Evolutionary conservation across 805 yeast genomes (phyloP), one percentile per base, ranked within the genome.

Genomic region (Candida awuae): DNA sequence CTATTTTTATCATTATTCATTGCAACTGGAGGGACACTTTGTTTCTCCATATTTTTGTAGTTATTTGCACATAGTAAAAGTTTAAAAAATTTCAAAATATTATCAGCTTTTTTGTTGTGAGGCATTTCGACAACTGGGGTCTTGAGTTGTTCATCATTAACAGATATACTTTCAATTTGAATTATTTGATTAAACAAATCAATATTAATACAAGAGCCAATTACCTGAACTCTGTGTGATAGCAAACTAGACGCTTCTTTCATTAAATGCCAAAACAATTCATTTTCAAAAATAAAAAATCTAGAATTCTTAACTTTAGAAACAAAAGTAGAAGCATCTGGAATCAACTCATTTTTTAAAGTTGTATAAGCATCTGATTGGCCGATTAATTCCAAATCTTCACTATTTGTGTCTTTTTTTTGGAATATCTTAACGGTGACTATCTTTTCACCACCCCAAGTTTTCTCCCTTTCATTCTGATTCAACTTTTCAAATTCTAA

Each of bases 241-340:
- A 80, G 70, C 42, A 90, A 63, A 6, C 68, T 55, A 22, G 80
- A 70, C 1, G 94, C 85, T 58, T 90, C 98, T 46, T 78, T 74
- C 18, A 79, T 68, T 39, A 90, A 60, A 49, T 80, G 87, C 57
- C 74, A 76, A 63, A 85, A 85, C 39, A 90, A 66, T 57, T 90
- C 97, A 52, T 84, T 92, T 54, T 90, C 97, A 62, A 90, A 90
- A 7, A 88, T 66, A 43, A 75, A 73, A 46, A 72, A 78, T 34
- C 96, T 69, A 0, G 94, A 87, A 36, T 63, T 73, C 27, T 72
- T 68, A 20, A 90, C 75, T 50, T 75, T 79, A 18, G 70, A 71
- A 35, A 70, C 68, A 16, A 79, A 45, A 20, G 48, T 42, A 3
- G 45, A 42, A 3, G 38, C 48, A 15, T 42, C 25, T 15, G 5